Evolutionary conservation across 306 rosid species (phyloP).

Genomic region (Fagus sylvatica): DNA sequence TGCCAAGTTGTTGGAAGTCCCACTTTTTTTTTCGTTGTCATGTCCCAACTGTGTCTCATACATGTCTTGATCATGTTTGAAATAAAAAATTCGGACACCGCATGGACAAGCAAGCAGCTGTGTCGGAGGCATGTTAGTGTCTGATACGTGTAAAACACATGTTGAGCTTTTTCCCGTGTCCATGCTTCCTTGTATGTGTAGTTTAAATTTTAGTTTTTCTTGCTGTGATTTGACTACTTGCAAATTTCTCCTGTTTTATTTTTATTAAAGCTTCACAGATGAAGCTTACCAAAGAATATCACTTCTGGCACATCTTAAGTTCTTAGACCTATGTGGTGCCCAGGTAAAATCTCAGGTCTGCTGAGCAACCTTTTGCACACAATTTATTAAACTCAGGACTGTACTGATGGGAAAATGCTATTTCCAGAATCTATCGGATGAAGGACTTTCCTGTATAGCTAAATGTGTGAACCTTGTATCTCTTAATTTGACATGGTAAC

Average conservation of each 20-base stretch:
- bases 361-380: slow-evolving; percentile 4
- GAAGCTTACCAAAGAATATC: slow-evolving; percentile 57
- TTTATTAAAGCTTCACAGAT: slow-evolving; percentile 58
- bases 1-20: too few species aligned
- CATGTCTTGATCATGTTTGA: too few species aligned
- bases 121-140: too few species aligned
- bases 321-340: slow-evolving; percentile 81
- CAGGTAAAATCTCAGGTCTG: slow-evolving; percentile 55
- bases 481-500: slow-evolving; percentile 81
- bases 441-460: slow-evolving; percentile 62
- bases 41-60: too few species aligned
- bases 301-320: slow-evolving; percentile 52
- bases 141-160: too few species aligned
- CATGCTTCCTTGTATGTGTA: not conserved
- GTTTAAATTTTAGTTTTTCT: slow-evolving; percentile 7
- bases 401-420: slow-evolving; percentile 17
- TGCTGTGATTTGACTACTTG: slow-evolving; percentile 21
- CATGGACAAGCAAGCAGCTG: too few species aligned
- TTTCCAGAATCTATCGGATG: slow-evolving; percentile 74
- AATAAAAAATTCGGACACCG: too few species aligned
- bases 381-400: slow-evolving; percentile 16
- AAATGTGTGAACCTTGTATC: slow-evolving; percentile 61
- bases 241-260: slow-evolving; percentile 19
- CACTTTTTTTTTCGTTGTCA: too few species aligned
- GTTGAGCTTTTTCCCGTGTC: too few species aligned